Base-by-base conservation (phyloP, 257 asterid species). In the Solanum paucissectum region DNA sequence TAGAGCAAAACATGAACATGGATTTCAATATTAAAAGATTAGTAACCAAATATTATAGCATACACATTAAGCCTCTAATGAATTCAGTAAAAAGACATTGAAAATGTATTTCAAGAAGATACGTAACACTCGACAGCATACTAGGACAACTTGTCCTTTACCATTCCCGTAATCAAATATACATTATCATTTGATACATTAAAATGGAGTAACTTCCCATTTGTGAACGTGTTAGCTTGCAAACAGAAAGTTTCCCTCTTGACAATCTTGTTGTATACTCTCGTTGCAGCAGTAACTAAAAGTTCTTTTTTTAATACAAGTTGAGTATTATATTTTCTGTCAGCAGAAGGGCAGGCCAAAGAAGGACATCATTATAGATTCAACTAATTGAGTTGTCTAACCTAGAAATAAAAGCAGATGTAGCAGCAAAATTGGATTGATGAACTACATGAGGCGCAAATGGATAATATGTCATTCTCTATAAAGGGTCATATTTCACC, bases 381-480 rank as follows among this genome's bases (percentile, higher is more conserved):
- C 14, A 44, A 44, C 52, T 11, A 42, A 42, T 42, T 13, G 11
- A 42, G 55, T 46, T 46, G 18, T 52, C 91, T 91, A 90, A 97
- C 99, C 99, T 93, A 87, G 99, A 98, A 85, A 97, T 94, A 89
- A 95, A 94, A 64, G 99, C 90, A 29, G 98, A 93, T 86, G 99
- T 97, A 85, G 99, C 98, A 68, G 99, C 99, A 89, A 97, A 95
- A 88, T 95, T 97, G 88, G 98, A 92, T 58, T 95, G 98, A 90
- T 97, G 98, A 89, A 97, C 88, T 72, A 95, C 84, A 42, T 98
- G 98, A 0, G 99, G 99, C 40, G 98, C 92, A 46, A 98, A 83
- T 83, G 95, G 98, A 91, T 97, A 93, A 88, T 97, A 97, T 34
- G 99, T 87, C 98, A 97, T 93, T 90, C 87, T 95, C 99, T 98